phyloP scores from a whole-genome alignment of 2,329 filamentous ascomycete genomes.

The Drechslerella stenobrocha region DNA sequence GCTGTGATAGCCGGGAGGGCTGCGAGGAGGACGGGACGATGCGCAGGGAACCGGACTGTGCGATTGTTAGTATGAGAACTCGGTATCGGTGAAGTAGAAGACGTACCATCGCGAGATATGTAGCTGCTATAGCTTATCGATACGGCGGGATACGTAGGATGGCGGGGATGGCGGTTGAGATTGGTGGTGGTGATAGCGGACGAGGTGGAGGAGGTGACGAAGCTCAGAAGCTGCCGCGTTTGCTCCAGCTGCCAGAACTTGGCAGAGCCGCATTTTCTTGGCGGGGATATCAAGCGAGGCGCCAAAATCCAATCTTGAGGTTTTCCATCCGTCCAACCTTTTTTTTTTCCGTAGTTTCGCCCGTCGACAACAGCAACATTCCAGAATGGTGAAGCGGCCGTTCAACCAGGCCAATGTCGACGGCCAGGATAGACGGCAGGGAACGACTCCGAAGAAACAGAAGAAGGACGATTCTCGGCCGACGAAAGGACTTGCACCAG shows the following conservation, averaged over 20 bases:
- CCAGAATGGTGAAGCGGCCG: constrained; percentile 38
- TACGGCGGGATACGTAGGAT: not conserved
- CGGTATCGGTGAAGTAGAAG: not conserved
- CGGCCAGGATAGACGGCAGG: constrained; percentile 33
- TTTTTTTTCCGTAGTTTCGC: constrained; percentile 7
- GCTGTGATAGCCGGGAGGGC: constrained; percentile 68
- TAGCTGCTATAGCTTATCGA: constrained; percentile 13
- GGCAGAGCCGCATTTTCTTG: constrained; percentile 45
- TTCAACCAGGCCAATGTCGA: constrained; percentile 46
- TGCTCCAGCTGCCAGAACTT: constrained; percentile 12
- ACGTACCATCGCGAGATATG: constrained; percentile 21
- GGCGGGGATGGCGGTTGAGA: constrained; percentile 1
- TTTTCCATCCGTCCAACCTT: constrained; percentile 4
- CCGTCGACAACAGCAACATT: constrained; percentile 7
- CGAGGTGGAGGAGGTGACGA: constrained; percentile 28
- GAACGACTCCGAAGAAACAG: constrained; percentile 30
- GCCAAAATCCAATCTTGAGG: constrained; percentile 11
- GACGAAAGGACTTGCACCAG: constrained; percentile 23
- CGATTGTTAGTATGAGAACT: constrained; percentile 14
- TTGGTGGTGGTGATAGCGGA: constrained; percentile 6
- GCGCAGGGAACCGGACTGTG: constrained; percentile 72
- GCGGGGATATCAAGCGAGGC: constrained; percentile 1
- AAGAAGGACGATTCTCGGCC: constrained; percentile 29
- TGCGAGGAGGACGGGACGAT: constrained; percentile 75
- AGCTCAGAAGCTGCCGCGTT: constrained; percentile 46